Evolutionary conservation across 2,329 filamentous ascomycete genomes (phyloP).

Genomic region (Elsinoe fawcettii): DNA sequence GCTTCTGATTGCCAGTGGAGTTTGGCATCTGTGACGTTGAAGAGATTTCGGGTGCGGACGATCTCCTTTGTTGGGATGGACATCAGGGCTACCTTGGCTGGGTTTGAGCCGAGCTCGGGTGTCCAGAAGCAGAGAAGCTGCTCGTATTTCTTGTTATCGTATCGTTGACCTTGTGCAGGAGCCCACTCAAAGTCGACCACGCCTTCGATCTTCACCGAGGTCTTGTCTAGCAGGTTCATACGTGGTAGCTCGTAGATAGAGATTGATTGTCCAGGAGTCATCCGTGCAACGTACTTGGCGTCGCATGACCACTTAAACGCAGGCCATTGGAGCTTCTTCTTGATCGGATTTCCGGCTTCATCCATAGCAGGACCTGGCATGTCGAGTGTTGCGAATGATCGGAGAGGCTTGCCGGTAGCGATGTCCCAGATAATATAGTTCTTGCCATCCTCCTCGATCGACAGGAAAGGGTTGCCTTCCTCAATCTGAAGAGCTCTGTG

Average conservation of each 20-base stretch:
- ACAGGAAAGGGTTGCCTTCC: slow-evolving; percentile 70
- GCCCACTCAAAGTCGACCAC: slow-evolving; percentile 98
- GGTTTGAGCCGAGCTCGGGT: slow-evolving; percentile 94
- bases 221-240: slow-evolving; percentile 87
- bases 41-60: slow-evolving; percentile 88
- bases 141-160: slow-evolving; percentile 84
- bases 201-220: slow-evolving; percentile 89
- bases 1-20: slow-evolving; percentile 97
- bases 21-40: slow-evolving; percentile 96
- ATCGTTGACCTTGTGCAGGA: slow-evolving; percentile 70
- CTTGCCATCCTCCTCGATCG: slow-evolving; percentile 88
- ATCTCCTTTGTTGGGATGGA: slow-evolving; percentile 90
- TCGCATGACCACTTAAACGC: slow-evolving; percentile 99
- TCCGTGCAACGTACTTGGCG: slow-evolving; percentile 90
- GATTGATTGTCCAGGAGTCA: slow-evolving; percentile 81
- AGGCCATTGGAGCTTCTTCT: slow-evolving; percentile 95
- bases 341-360: slow-evolving; percentile 56
- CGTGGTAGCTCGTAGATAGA: slow-evolving; percentile 82
- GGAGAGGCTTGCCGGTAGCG: slow-evolving; percentile 76
- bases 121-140: slow-evolving; percentile 99
- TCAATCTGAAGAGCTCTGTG: slow-evolving; percentile 87
- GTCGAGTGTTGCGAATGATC: slow-evolving; percentile 89
- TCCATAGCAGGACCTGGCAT: slow-evolving; percentile 55
- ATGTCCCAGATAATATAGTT: slow-evolving; percentile 99
- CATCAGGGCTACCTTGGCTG: slow-evolving; percentile 94